Conservation (phyloP, 2,329 filamentous ascomycete species). For the Xylogone sp. region DNA sequence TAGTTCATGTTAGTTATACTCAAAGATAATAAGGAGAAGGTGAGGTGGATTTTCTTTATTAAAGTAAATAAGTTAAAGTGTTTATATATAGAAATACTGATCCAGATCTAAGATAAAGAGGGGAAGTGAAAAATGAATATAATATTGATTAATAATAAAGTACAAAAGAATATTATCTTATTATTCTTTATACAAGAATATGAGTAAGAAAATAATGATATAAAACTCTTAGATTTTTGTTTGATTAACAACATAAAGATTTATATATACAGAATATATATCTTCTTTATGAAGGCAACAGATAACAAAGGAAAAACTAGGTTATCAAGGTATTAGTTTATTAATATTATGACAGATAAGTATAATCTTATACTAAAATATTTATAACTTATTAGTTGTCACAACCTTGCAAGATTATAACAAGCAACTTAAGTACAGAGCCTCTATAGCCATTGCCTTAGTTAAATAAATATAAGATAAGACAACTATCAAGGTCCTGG, state of each 20-base stretch:
- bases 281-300: background rate
- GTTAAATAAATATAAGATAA: too few species aligned
- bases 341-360: background rate
- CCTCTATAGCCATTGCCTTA: too few species aligned
- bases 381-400: background rate
- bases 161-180: background rate
- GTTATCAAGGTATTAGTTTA: background rate
- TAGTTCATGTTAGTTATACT: background rate
- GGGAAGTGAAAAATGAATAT: background rate
- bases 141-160: background rate
- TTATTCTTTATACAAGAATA: background rate
- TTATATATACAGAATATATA: background rate
- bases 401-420: too few species aligned
- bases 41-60: too few species aligned
- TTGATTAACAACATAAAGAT: background rate
- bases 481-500: too few species aligned
- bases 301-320: background rate
- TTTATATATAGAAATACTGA: background rate
- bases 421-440: too few species aligned
- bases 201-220: background rate
- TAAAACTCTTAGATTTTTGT: background rate
- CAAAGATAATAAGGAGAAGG: background rate
- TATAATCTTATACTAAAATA: background rate
- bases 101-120: background rate
- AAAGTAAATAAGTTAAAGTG: too few species aligned